phyloP scores from a whole-genome alignment of 2,329 filamentous ascomycete genomes.

The Colletotrichum neosansevieriae region DNA sequence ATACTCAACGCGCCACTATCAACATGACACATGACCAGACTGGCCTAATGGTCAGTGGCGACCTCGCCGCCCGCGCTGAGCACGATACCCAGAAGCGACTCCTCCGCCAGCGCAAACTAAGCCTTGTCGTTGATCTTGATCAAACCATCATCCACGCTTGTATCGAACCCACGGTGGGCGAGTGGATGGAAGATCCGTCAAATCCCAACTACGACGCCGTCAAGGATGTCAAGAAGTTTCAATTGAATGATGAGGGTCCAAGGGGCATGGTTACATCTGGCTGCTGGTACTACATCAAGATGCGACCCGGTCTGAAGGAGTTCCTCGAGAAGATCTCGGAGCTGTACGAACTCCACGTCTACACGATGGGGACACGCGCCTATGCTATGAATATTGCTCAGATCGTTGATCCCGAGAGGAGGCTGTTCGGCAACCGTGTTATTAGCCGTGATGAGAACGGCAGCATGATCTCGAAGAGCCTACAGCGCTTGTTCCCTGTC shows the following conservation, averaged over 20 bases:
- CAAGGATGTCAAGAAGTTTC: conserved; percentile 88
- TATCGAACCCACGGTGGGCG: conserved; percentile 94
- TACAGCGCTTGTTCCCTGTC: conserved; percentile 92
- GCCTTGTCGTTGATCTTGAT: conserved; percentile 94
- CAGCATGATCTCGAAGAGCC: conserved; percentile 88
- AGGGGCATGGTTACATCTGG: conserved; percentile 71
- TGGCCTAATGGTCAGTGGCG: conserved; percentile 84
- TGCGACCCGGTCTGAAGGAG: conserved; percentile 85
- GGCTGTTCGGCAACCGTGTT: conserved; percentile 92
- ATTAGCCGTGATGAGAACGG: conserved; percentile 98
- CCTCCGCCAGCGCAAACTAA: conserved; percentile 84
- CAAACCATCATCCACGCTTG: conserved; percentile 99
- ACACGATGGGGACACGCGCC: conserved; percentile 98
- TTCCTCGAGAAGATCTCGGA: conserved; percentile 84
- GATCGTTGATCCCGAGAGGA: conserved; percentile 90
- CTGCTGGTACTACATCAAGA: conserved; percentile 99
- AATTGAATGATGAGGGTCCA: conserved; percentile 87
- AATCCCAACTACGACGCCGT: conserved; percentile 94
- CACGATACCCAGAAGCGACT: conserved; percentile 88
- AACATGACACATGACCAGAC: conserved; percentile 96
- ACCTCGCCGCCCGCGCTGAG: conserved; percentile 84
- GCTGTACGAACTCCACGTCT: conserved; percentile 95
- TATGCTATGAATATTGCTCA: conserved; percentile 93
- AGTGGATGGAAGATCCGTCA: conserved; percentile 90
- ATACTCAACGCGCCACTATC: conserved; percentile 89